Evolutionary conservation across 164 flowering plant genomes (phyloP), one percentile per base, ranked within the genome.

Genomic region (Stephania japonica): DNA sequence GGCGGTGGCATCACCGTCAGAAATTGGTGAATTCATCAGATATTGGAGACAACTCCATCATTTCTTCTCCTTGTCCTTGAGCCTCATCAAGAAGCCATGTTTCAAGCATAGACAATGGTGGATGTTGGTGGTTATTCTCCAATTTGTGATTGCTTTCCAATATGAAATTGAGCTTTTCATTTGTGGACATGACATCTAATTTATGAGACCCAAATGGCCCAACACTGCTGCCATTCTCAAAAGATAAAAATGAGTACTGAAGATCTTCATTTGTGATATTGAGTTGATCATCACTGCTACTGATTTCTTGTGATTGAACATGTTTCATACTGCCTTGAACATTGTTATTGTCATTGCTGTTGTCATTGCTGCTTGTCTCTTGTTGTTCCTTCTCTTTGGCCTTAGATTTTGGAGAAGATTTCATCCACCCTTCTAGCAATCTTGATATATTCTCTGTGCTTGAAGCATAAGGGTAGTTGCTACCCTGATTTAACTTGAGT

Each of bases 381-480:
- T 44, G 32, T 47, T 65, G 67, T n/a, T 24, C 24, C 12, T 71
- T 71, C 1, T 19, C 42, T 25, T 38, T 19, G 4, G 7, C 42
- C 41, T 16, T 65, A 50, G 56, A 18, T 72, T 78, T 81, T 44
- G 90, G 87, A 4, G 92, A 89, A 25, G 89, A 75, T 70, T 86
- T 90, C 96, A 90, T 91, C 97, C 97, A 93, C n/a, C 97, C 95
- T 81, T 91, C 89, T 4, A 93, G 80, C 18, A 93, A 91, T 67
- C 96, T 85, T 19, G 97, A 90, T 27, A 91, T 91, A 84, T 93
- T 93, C 76, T 87, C 90, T 0, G 93, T 87, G 87, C 97, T 93
- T 53, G 96, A 93, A n/a, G 95, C 95, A 56, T 93, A 93, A 1
- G 86, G 73, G 25, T 86, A 73, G 47, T 67, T 21, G 47, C 72